phyloP scores from a whole-genome alignment of 148 eudicot species.

The Rhododendron griersonianum region DNA sequence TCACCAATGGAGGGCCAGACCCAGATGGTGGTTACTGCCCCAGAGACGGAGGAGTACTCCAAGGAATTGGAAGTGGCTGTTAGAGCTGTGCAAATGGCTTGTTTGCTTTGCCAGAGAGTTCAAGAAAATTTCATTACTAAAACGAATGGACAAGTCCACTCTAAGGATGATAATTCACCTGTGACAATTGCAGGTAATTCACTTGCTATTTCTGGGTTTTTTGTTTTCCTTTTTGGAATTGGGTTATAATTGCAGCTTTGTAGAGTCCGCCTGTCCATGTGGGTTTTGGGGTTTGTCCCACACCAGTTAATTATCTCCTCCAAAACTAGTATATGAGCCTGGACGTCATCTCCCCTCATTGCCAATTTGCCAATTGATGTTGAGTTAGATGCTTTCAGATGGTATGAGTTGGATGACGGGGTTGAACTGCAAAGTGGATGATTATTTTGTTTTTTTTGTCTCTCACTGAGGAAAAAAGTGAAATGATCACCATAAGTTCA shows the following conservation, averaged over 20 bases:
- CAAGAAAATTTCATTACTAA: constrained; percentile 33
- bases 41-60: constrained; percentile 21
- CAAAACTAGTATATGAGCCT: not conserved
- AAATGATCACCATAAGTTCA: not conserved
- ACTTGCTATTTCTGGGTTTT: not conserved
- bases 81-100: constrained; percentile 53
- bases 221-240: not conserved
- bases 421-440: not conserved
- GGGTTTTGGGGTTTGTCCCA: not conserved
- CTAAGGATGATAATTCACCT: constrained; percentile 50
- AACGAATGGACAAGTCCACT: constrained; percentile 24
- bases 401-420: not conserved
- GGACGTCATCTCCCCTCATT: not conserved
- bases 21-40: constrained; percentile 7
- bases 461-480: not conserved
- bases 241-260: not conserved
- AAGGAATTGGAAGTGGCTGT: constrained; percentile 51
- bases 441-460: not conserved
- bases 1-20: constrained; percentile 38
- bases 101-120: constrained; percentile 38
- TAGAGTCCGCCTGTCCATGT: not conserved
- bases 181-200: constrained; percentile 53
- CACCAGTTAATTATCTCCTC: too few species aligned
- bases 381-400: too few species aligned
- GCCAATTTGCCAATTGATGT: not conserved